Percentiles rank a stretch among this genome's conserved stretches.
phyloP scores from a whole-genome alignment of 768 basidiomycete species.

The Naganishia onofrii region DNA sequence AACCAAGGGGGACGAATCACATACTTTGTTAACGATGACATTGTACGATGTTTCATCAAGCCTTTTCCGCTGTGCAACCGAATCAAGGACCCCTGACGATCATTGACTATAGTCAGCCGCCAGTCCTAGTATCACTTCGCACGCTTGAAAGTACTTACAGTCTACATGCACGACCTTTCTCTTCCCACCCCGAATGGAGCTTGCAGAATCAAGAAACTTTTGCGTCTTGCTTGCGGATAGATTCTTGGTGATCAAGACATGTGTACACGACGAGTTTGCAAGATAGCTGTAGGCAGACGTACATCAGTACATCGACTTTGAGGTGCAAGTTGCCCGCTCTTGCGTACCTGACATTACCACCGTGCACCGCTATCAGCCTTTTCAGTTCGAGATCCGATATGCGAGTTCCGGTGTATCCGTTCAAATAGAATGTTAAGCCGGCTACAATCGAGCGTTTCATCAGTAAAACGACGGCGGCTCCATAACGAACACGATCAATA shows the following conservation, averaged over 20 bases:
- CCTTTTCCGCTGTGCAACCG: conserved; percentile 26
- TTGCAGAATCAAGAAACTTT: conserved; percentile 29
- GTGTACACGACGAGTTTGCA: conserved; percentile 21
- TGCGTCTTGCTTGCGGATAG: conserved; percentile 29
- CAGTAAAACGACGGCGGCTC: background rate
- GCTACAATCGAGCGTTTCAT: conserved; percentile 5
- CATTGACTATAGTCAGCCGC: background rate
- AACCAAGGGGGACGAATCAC: background rate
- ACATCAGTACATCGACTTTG: background rate
- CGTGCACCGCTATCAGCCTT: conserved; percentile 30
- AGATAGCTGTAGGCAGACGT: conserved; percentile 5
- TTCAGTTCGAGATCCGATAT: conserved; percentile 32
- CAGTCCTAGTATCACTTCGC: background rate
- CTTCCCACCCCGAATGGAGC: conserved; percentile 22
- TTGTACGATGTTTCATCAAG: conserved; percentile 28
- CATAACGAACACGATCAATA: background rate
- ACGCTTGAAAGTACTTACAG: conserved; percentile 20
- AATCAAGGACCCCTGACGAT: conserved; percentile 32
- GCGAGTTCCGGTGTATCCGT: conserved; percentile 30
- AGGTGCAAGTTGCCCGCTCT: background rate
- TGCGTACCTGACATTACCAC: conserved; percentile 30
- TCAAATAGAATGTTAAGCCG: conserved; percentile 31
- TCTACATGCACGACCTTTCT: conserved; percentile 33
- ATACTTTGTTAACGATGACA: conserved; percentile 32
- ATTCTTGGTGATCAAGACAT: conserved; percentile 28